Evolutionary conservation across 805 yeast species (phyloP).

Genomic region (Kodamaea fukazawae): DNA sequence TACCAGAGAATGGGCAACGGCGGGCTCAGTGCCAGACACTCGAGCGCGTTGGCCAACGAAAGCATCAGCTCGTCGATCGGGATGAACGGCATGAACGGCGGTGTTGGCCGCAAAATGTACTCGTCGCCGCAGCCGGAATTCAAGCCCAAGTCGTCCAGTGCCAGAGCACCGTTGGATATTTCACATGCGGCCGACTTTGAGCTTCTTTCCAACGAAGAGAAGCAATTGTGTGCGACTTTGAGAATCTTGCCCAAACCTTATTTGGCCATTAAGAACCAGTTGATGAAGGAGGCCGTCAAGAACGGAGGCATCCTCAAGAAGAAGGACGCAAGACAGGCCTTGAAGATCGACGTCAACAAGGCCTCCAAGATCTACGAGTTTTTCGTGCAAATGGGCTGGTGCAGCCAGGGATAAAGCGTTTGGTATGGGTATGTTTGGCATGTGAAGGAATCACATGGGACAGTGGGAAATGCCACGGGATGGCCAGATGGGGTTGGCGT

Average conservation of each 20-base stretch:
- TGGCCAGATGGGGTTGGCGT: too few species aligned
- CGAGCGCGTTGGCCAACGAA: conserved; percentile 13
- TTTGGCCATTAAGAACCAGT: conserved; percentile 82
- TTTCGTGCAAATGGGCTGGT: conserved; percentile 91
- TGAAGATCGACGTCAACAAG: conserved; percentile 82
- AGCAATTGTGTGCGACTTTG: conserved; percentile 75
- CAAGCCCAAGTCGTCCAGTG: conserved; percentile 41
- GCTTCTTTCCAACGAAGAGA: conserved; percentile 83
- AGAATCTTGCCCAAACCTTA: conserved; percentile 92
- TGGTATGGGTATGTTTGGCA: background rate
- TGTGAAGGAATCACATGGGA: too few species aligned
- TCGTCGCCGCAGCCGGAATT: conserved; percentile 39
- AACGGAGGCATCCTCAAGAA: conserved; percentile 82
- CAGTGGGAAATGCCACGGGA: too few species aligned
- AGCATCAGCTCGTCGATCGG: conserved; percentile 4
- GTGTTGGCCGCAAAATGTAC: conserved; percentile 19
- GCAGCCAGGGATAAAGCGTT: conserved; percentile 36
- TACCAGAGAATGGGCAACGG: conserved; percentile 54
- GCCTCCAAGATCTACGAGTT: conserved; percentile 89
- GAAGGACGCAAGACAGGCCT: conserved; percentile 77
- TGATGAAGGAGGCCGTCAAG: conserved; percentile 82
- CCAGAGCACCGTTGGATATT: conserved; percentile 61
- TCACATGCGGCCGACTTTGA: conserved; percentile 80
- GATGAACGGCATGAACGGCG: conserved; percentile 5
- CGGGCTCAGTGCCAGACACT: conserved; percentile 23